Base-by-base conservation (phyloP, 345 rosid species). In the Odontarrhena argentea region DNA sequence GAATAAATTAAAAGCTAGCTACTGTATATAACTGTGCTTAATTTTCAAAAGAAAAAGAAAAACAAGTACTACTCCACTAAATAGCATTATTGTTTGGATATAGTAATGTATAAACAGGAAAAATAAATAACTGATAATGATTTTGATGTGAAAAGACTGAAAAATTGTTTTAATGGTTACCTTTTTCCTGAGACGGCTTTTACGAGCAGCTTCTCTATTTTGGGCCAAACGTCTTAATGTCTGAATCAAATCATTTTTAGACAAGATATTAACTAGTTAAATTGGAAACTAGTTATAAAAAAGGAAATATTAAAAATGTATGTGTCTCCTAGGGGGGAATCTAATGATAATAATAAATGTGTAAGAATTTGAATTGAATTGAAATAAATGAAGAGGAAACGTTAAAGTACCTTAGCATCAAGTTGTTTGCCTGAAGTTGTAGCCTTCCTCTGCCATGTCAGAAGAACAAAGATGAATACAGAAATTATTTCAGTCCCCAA, bases 121-220 rank as follows among this genome's bases (percentile, higher is more conserved):
- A n/a, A 5, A 26, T 13, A 25, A 7, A 25, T 58, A 3, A 3
- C 6, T 3, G 26, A 25, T 2, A 9, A 34, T 43, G 2, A 51
- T 1, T 41, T 41, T 28, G 44, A 60, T 3, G 46, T 18, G 13
- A 69, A 60, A 58, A n/a, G 14, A 41, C 15, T 50, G 6, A 54
- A 28, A 24, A 10, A 44, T 49, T 14, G n/a, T 44, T 37, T 28
- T 18, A 18, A 41, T n/a, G 55, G 18, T 48, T 74, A 84, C 99
- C 91, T 94, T 94, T 83, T 94, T 94, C 70, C 99, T 87, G 11
- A 94, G 84, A 55, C 99, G 92, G 68, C 99, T 94, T 80, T 94
- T 94, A 65, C 86, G 88, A 61, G 99, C 99, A 78, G 99, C 99
- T 86, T 94, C 99, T 83, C 99, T 88, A 83, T 94, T 94, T 70